Base-by-base conservation (phyloP, 2,329 filamentous ascomycete species). In the Penicillium sp. region DNA sequence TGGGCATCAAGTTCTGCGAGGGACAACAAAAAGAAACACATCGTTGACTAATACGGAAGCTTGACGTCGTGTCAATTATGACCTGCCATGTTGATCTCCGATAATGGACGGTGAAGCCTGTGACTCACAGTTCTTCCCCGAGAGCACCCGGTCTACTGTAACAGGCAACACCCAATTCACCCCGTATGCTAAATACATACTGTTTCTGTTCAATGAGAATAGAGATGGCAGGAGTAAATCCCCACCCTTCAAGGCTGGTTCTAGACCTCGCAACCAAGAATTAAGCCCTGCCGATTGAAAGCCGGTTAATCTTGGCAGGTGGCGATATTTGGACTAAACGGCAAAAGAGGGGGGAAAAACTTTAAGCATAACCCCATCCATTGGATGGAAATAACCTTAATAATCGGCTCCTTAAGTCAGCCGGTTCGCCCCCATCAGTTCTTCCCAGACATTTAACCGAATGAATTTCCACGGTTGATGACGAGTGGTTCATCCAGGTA, bases 361-460 rank as follows among this genome's bases (percentile, higher is more conserved):
- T 40, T 47, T 48, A 48, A 48, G 37, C 38, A 48, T 48, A 48
- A 35, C 19, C 10, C 3, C 17, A 2, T 8, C 38, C 38, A 43
- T 48, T 43, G 38, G 45, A 35, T 5, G 15, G 15, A 22, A 34
- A 35, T 4, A 43, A 35, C 17, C 40, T 44, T 44, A 48, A 35
- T 48, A 44, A 38, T 29, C 31, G 24, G 13, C 1, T 13, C 28
- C 38, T 29, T 28, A 17, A 17, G 17, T 26, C 7, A 24, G 22
- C 13, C 8, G 33, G 12, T 40, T 40, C 2, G 10, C 21, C 28
- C 34, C 31, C 15, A 12, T 15, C 7, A 19, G 35, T 47, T 47
- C 44, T 3, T 40, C n/a, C 29, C 28, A 15, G 17, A 32, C 5
- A 31, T 32, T 33, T 12, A n/a, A 7, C 28, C 19, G 28, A 17